Conservation (phyloP, 176 grass and related monocot genomes). For the Tillandsia fasciculata region DNA sequence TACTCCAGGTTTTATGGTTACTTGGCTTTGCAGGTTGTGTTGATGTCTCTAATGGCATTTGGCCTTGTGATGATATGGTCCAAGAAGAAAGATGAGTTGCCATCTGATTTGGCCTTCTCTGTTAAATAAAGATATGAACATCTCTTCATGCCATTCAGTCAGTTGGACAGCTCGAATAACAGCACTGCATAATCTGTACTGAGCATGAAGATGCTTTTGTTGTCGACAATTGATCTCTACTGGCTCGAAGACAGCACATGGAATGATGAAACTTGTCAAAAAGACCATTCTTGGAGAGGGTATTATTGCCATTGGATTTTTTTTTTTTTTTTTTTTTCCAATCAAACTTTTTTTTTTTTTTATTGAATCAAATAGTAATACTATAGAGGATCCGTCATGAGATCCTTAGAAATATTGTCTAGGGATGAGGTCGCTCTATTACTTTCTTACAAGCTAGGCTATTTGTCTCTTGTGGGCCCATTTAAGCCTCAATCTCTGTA, state of each 20-base stretch:
- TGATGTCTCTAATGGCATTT: constrained; percentile 97
- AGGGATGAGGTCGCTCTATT: too few species aligned
- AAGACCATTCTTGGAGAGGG: too few species aligned
- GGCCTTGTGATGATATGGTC: constrained; percentile 94
- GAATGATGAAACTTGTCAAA: background rate
- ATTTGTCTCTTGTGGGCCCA: too few species aligned
- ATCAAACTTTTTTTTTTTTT: too few species aligned
- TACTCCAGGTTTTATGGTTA: background rate
- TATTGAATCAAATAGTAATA: too few species aligned
- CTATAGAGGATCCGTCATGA: too few species aligned
- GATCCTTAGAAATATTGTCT: too few species aligned
- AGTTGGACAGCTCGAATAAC: background rate
- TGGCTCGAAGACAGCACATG: background rate
- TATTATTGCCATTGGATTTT: too few species aligned
- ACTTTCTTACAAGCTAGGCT: too few species aligned
- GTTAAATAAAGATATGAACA: background rate
- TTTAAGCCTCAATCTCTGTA: too few species aligned
- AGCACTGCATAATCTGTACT: background rate
- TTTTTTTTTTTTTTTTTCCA: too few species aligned
- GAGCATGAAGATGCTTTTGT: background rate
- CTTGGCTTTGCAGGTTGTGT: constrained; percentile 55
- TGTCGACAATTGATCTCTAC: background rate
- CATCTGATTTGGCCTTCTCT: background rate
- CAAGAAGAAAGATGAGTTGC: constrained; percentile 31
- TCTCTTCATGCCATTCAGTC: background rate